phyloP scores from a whole-genome alignment of 345 rosid genomes.

The Nephelium lappaceum region DNA sequence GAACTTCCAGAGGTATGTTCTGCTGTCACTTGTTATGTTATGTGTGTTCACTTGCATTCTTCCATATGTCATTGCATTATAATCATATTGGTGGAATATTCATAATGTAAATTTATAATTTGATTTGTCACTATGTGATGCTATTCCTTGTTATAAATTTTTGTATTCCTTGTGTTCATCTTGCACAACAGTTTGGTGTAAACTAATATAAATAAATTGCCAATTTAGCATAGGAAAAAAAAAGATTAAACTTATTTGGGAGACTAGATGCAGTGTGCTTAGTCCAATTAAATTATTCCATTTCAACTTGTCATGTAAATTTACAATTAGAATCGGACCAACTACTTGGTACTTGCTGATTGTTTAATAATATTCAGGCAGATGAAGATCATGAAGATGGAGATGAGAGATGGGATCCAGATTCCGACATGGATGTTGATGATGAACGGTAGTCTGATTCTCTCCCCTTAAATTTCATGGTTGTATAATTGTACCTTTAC shows the following conservation, averaged over 20 bases:
- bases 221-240: background rate
- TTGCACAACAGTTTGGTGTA: background rate
- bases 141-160: background rate
- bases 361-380: conserved; percentile 43
- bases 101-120: background rate
- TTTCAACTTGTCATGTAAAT: background rate
- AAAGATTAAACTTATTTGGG: background rate
- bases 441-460: conserved; percentile 61
- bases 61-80: conserved; percentile 2
- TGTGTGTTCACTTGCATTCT: background rate
- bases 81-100: background rate
- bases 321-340: background rate
- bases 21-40: background rate
- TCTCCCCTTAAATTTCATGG: background rate
- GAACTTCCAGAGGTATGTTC: conserved; percentile 70
- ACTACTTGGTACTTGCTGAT: conserved; percentile 12
- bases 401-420: conserved; percentile 83
- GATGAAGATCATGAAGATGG: conserved; percentile 82
- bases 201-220: background rate
- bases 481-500: background rate
- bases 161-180: background rate
- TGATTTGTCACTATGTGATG: background rate
- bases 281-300: background rate
- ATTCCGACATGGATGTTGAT: conserved; percentile 83
- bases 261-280: background rate